Evolutionary conservation across 495 filamentous ascomycete genomes (phyloP), one percentile per base, ranked within the genome.

Genomic region (Aspergillus bertholletiae): DNA sequence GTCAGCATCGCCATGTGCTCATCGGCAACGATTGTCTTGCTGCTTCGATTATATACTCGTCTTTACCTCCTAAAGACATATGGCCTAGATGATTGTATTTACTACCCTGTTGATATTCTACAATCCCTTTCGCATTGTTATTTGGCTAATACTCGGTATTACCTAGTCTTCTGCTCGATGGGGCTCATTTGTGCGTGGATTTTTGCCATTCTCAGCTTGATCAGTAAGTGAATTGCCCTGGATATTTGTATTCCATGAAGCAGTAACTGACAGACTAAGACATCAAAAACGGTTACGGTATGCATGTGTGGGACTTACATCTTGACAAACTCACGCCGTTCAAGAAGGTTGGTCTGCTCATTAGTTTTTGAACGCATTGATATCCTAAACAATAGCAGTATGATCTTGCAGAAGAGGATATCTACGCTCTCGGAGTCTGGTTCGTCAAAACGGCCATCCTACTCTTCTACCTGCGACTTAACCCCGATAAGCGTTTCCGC

Each of bases 391-490:
- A 9, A 11, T 11, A 32, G 30, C 23, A 56, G 53, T 44, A 56
- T 34, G 49, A 48, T 30, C 46, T 53, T 20, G 44, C 49, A 11
- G 53, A 28, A 41, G 53, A 56, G 26, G 53, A 46, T 46, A 32
- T 56, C 53, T 56, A 39, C 32, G 53, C 37, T 17, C 28, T 56
- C 18, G 53, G 53, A 11, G 34, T 56, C 37, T 56, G 53, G 53
- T 37, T 61, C 12, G 45, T 64, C 55, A 68, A 68, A 39, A 54
- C 74, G 46, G 65, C 73, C 62, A 59, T 65, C 41, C 49, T 75
- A 20, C 55, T 75, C 5, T 65, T 69, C 52, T 78, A 72, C 55
- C 61, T 71, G 43, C 71, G 72, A 37, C 64, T 80, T n/a, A 65
- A 62, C 23, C 66, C 67, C 24, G 52, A 61, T 11, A 56, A 52